Base-by-base conservation (phyloP, 768 basidiomycete species). In the Serendipita sp. region DNA sequence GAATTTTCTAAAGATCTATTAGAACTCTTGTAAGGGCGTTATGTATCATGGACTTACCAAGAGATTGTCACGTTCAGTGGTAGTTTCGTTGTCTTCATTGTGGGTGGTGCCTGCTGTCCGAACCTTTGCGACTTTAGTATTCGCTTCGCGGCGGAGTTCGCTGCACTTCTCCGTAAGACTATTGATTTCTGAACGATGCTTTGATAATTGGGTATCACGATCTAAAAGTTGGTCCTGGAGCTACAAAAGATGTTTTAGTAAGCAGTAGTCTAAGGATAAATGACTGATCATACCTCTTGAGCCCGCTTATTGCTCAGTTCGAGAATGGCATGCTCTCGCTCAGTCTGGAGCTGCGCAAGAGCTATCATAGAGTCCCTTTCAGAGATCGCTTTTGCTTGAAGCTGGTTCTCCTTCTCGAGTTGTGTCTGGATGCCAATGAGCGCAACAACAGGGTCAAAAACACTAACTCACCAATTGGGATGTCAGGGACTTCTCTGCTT, bases 401-500 rank as follows among this genome's bases (percentile, higher is more conserved):
- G 37, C 2, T 68, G 67, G n/a, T 75, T 71, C 69, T 81, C 80
- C 67, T 77, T 79, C 69, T 81, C 80, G n/a, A 80, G 71, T 48
- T 73, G 71, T 15, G 64, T 68, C 80, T 82, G 41, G 24, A 65
- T 13, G 46, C 64, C 38, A 58, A 60, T 64, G 47, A 15, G 15
- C 37, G 44, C 11, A 15, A 37, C 34, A 47, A 32, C 15, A 5
- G 3, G 64, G 44, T 47, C 58, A 56, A 18, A 30, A 41, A 3
- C 38, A 1, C 18, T 41, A 37, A 74, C 84, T 72, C 68, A 91
- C 89, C 63, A 88, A 69, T 73, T 87, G 86, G 4, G 70, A 70
- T 2, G 70, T 72, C 3, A 90, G 74, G 47, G 77, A 78, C 67
- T 84, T 83, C 70, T 92, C 86, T 0, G 80, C 73, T 64, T 86